phyloP scores from a whole-genome alignment of 148 eudicot genomes.

The Fagopyrum esculentum region DNA sequence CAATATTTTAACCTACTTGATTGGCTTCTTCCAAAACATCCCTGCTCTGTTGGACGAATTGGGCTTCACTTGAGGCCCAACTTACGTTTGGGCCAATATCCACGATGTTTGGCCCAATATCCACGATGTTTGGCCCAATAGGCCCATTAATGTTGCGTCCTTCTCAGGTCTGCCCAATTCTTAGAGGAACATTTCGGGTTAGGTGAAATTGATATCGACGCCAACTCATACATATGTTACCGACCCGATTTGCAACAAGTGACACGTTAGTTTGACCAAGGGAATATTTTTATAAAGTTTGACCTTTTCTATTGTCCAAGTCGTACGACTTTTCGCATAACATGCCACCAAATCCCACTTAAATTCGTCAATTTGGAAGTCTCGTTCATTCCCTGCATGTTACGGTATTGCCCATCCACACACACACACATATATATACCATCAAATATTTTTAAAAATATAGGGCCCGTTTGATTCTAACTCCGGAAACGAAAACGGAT shows the following conservation, averaged over 20 bases:
- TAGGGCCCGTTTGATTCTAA: too few species aligned
- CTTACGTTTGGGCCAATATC: background rate
- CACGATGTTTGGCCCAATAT: background rate
- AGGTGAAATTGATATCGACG: too few species aligned
- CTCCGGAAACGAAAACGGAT: too few species aligned
- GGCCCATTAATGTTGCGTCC: background rate
- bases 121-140: background rate
- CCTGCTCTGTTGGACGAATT: background rate
- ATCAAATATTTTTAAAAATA: background rate
- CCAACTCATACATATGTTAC: background rate
- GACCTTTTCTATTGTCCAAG: background rate
- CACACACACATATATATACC: background rate
- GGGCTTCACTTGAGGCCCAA: background rate
- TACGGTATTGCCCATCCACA: background rate
- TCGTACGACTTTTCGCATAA: background rate
- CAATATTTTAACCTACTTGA: background rate
- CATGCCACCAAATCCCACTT: slow-evolving; percentile 9
- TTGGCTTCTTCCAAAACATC: slow-evolving; percentile 4
- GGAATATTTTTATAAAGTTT: background rate
- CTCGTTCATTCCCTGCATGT: background rate
- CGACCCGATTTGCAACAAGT: background rate
- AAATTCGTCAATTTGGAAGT: background rate
- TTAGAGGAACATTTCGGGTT: too few species aligned
- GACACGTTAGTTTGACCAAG: slow-evolving; percentile 2
- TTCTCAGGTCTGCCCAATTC: background rate